Percentiles rank a stretch among this genome's conserved stretches.
phyloP scores from a whole-genome alignment of 2,329 filamentous ascomycete genomes.

The Juglanconis oblonga region DNA sequence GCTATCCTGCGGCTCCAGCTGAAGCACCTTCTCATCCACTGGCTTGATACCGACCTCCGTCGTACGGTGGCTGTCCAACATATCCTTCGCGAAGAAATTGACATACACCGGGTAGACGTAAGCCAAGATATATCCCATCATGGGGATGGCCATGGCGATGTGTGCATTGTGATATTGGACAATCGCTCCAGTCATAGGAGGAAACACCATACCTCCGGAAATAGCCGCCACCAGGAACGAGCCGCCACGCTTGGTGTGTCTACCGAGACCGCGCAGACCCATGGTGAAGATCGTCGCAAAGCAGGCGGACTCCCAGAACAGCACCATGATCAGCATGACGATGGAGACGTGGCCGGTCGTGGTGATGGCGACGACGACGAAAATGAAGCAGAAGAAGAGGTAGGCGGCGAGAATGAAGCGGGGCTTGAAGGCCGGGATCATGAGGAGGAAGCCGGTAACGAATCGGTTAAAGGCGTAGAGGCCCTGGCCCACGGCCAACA shows the following conservation, averaged over 20 bases:
- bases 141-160: constrained; percentile 27
- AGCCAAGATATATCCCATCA: constrained; percentile 29
- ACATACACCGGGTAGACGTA: constrained; percentile 29
- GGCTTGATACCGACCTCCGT: constrained; percentile 26
- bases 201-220: constrained; percentile 53
- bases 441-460: constrained; percentile 52
- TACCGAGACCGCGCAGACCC: constrained; percentile 54
- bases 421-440: constrained; percentile 46
- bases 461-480: constrained; percentile 60
- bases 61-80: constrained; percentile 29
- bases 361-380: constrained; percentile 50
- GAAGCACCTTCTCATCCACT: constrained; percentile 22
- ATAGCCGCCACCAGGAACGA: constrained; percentile 54
- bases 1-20: constrained; percentile 25
- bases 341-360: constrained; percentile 49
- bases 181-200: constrained; percentile 44
- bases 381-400: constrained; percentile 51
- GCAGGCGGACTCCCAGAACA: constrained; percentile 57
- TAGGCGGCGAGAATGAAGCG: constrained; percentile 53
- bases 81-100: constrained; percentile 27
- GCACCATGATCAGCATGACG: constrained; percentile 51
- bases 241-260: constrained; percentile 52
- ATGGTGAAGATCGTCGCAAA: constrained; percentile 60
- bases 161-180: constrained; percentile 21
- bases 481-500: constrained; percentile 58